Base-by-base conservation (phyloP, 2,329 filamentous ascomycete genomes). In the Phialophora chinensis region DNA sequence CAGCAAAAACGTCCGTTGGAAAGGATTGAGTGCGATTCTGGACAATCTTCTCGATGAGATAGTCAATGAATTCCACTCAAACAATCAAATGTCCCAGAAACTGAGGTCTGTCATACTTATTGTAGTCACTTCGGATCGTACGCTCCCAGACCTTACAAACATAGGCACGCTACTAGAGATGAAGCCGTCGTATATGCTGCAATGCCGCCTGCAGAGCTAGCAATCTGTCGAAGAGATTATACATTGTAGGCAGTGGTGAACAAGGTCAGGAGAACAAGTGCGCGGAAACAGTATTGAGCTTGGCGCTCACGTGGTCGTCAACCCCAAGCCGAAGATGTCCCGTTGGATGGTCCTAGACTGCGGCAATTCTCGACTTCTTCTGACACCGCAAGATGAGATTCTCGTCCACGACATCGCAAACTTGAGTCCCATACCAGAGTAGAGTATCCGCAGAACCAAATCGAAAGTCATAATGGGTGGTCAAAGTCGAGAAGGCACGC, bases 401-500 rank as follows among this genome's bases (percentile, higher is more conserved):
- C 29, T 29, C 12, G 5, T 38, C 27, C 14, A 58, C 42, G 31
- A 52, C 47, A 27, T 25, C 10, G 10, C 35, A 14, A 42, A 7
- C 20, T 54, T n/a, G 20, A 52, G 35, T n/a, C 59, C 23, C 31
- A 27, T 8, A 52, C 10, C 49, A 17, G 20, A 23, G 10, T 12
- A 52, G 4, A 52, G 1, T 52, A 11, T 29, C 49, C 25, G 14
- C 25, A 52, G 8, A 25, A 12, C 23, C 31, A 53, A 52, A n/a
- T 5, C 47, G 17, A 0, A 38, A 60, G n/a, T 38, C 75, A 70
- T 69, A 25, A 91, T 90, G 88, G 88, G 88, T 82, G 88, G 88
- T 73, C 79, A 81, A 77, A 86, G 86, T 79, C 86, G 88, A 85
- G 87, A 89, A 82, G 88, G 88, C 88, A 75, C 50, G 80, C 23